phyloP scores from a whole-genome alignment of 257 asterid genomes.

The Hygrophila difformis region DNA sequence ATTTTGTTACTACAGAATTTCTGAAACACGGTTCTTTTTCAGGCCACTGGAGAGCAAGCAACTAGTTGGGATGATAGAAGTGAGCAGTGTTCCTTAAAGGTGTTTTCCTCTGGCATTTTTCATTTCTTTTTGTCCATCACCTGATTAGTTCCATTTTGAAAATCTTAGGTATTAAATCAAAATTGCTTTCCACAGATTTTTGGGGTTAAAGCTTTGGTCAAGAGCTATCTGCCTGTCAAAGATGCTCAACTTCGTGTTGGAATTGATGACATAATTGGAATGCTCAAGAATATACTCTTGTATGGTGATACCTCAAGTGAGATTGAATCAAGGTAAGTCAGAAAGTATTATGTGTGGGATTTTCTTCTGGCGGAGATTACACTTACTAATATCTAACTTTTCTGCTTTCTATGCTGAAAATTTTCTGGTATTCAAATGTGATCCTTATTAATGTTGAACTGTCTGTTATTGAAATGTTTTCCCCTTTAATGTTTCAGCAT shows the following conservation, averaged over 20 bases:
- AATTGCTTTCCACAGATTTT: slow-evolving; percentile 47
- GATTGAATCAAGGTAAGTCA: slow-evolving; percentile 65
- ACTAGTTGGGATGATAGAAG: slow-evolving; percentile 85
- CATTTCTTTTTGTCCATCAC: slow-evolving; percentile 12
- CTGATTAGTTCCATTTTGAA: slow-evolving; percentile 3
- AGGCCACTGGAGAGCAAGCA: slow-evolving; percentile 49
- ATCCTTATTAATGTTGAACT: slow-evolving; percentile 21
- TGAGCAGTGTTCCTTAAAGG: slow-evolving; percentile 89
- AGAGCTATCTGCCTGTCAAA: slow-evolving; percentile 93
- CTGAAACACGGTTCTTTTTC: slow-evolving; percentile 26
- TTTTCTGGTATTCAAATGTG: slow-evolving; percentile 18
- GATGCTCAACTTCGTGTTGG: slow-evolving; percentile 93
- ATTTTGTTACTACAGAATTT: slow-evolving; percentile 14
- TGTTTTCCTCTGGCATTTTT: slow-evolving; percentile 19
- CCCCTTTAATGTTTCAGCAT: slow-evolving; percentile 40
- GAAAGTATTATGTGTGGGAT: not conserved
- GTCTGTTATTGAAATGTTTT: slow-evolving; percentile 19
- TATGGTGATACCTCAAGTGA: slow-evolving; percentile 70
- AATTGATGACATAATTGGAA: slow-evolving; percentile 59
- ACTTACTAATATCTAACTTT: slow-evolving; percentile 4
- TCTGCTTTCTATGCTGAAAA: slow-evolving; percentile 6
- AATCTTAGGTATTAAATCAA: slow-evolving; percentile 7
- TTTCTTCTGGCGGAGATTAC: slow-evolving; percentile 8
- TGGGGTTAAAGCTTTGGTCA: slow-evolving; percentile 90
- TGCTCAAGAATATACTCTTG: slow-evolving; percentile 63